Evolutionary conservation across 1,139 yeast genomes (phyloP).

Genomic region (Nakaseomyces delphensis): DNA sequence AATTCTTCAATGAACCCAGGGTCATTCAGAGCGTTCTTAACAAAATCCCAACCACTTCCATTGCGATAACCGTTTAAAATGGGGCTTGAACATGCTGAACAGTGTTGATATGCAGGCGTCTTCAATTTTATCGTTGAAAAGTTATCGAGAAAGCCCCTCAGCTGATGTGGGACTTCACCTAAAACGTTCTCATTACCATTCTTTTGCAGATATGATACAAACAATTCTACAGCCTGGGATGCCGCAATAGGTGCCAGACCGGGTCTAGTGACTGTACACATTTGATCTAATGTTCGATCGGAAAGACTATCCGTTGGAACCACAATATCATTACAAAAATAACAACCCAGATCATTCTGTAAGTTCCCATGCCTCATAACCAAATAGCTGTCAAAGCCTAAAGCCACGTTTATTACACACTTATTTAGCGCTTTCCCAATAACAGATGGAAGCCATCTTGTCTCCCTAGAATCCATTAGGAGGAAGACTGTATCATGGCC

Average conservation of each 20-base stretch:
- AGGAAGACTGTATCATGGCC: slow-evolving; percentile 70
- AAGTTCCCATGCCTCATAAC: slow-evolving; percentile 83
- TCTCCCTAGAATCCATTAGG: slow-evolving; percentile 87
- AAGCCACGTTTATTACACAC: slow-evolving; percentile 79
- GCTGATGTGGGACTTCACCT: slow-evolving; percentile 80
- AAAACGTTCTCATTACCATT: slow-evolving; percentile 43
- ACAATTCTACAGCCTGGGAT: slow-evolving; percentile 74
- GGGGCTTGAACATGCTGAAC: slow-evolving; percentile 73
- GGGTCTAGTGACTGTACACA: slow-evolving; percentile 97
- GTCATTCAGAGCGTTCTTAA: slow-evolving; percentile 57
- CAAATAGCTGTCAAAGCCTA: slow-evolving; percentile 87
- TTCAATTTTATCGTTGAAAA: slow-evolving; percentile 55
- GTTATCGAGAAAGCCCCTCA: slow-evolving; percentile 70
- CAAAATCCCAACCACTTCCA: slow-evolving; percentile 78
- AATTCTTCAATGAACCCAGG: slow-evolving; percentile 59
- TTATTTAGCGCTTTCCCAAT: slow-evolving; percentile 59
- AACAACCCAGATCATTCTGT: slow-evolving; percentile 63
- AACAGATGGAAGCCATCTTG: slow-evolving; percentile 93
- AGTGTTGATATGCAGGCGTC: slow-evolving; percentile 64
- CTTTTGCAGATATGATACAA: slow-evolving; percentile 69
- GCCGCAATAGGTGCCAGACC: slow-evolving; percentile 89
- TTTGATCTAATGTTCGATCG: slow-evolving; percentile 85
- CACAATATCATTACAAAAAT: slow-evolving; percentile 90
- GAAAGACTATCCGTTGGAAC: slow-evolving; percentile 84
- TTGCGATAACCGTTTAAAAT: slow-evolving; percentile 44